Percentiles rank a stretch among this genome's conserved stretches.
These are phyloP conservation scores for Phoma sp. DNA, from an alignment of 2,329 filamentous ascomycete species.

Conservation along the genomic window DNA sequence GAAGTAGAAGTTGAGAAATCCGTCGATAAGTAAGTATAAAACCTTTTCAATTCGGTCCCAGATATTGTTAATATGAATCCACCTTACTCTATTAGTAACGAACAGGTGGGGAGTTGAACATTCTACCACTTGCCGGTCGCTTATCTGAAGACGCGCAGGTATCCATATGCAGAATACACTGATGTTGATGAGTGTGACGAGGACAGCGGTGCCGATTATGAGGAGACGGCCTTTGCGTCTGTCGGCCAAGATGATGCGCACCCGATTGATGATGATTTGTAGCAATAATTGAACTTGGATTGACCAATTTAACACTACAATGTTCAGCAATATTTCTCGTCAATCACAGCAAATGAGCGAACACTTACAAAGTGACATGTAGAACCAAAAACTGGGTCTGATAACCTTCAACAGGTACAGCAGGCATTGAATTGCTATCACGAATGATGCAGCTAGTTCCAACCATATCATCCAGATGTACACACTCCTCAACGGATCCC, in stretches of 20 bases:
- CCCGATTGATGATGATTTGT: constrained; percentile 41
- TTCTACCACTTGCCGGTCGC: constrained; percentile 13
- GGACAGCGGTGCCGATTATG: constrained; percentile 22
- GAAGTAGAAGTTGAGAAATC: constrained; percentile 36
- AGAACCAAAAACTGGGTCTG: constrained; percentile 44
- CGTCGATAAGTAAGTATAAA: constrained; percentile 34
- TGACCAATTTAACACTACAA: constrained; percentile 32
- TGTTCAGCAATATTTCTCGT: constrained; percentile 8
- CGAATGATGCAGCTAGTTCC: constrained; percentile 53
- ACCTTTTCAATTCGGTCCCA: constrained; percentile 40
- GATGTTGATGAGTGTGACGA: constrained; percentile 38
- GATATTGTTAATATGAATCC: constrained; percentile 33
- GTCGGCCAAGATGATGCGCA: constrained; percentile 34
- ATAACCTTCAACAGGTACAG: constrained; percentile 41
- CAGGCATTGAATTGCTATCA: constrained; percentile 50
- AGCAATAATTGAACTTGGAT: constrained; percentile 40
- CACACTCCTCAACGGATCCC: constrained; percentile 36
- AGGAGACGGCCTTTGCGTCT: constrained; percentile 22
- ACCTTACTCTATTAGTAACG: constrained; percentile 7
- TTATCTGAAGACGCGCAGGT: constrained; percentile 36
- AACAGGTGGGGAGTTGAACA: accelerated
- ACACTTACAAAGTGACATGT: constrained; percentile 35
- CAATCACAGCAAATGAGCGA: too few relatives aligned
- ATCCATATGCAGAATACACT: constrained; percentile 42
- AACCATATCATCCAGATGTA: constrained; percentile 60